These are phyloP conservation scores for Trametes sanguinea DNA, from an alignment of 768 basidiomycete species.

Conservation along the genomic window DNA sequence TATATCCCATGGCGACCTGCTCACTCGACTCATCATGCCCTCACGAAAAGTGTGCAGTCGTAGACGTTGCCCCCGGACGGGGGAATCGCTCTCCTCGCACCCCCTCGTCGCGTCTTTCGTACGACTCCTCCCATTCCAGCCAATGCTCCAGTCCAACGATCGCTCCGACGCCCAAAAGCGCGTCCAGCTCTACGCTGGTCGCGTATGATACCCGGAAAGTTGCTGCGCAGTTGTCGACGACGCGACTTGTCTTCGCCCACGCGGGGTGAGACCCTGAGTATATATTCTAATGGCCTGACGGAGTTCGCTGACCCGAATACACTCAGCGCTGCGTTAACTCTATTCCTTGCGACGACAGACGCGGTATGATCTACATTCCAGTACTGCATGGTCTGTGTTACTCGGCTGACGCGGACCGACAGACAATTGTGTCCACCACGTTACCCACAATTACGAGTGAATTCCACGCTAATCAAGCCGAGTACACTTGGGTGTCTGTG, in stretches of 20 bases:
- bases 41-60: conserved; percentile 11
- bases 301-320: conserved; percentile 13
- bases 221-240: conserved; percentile 45
- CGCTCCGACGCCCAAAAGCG: conserved; percentile 19
- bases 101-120: conserved; percentile 8
- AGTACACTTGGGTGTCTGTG: conserved; percentile 87
- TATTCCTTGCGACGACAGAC: conserved; percentile 88
- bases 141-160: conserved; percentile 11
- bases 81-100: not conserved
- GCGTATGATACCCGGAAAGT: conserved; percentile 19
- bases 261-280: conserved; percentile 52
- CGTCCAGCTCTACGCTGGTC: conserved; percentile 29
- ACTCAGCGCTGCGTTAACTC: conserved; percentile 69
- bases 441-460: conserved; percentile 79
- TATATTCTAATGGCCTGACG: not conserved
- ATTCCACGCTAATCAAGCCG: conserved; percentile 62
- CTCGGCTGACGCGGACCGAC: conserved; percentile 19
- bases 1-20: conserved; percentile 3
- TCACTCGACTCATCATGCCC: not conserved
- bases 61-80: not conserved
- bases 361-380: conserved; percentile 47
- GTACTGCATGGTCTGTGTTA: conserved; percentile 29
- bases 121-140: conserved; percentile 15
- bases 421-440: conserved; percentile 80
- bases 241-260: conserved; percentile 62